Evolutionary conservation across 208 protist species (phyloP), one percentile per base, ranked within the genome.

Genomic region (Wallacemonas sp.): DNA sequence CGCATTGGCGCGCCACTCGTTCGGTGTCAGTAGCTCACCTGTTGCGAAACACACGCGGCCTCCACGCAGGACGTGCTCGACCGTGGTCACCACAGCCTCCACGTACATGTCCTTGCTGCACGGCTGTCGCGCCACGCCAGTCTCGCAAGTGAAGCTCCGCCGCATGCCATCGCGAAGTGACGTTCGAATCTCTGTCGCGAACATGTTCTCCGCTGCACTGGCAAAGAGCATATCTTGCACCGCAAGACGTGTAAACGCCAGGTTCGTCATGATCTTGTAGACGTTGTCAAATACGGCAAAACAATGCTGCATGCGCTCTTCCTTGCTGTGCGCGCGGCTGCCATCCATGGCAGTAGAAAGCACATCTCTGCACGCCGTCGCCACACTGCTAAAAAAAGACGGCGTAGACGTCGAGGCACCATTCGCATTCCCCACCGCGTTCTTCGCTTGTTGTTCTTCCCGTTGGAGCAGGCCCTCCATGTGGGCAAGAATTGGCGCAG

Each of bases 211-310:
- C 42, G 72, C 73, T 11, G 82, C 88, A 44, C 74, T 82, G 59
- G 84, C 59, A 30, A 91, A 26, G 2, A 97, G 45, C 56, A 92
- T 68, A 62, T 97, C 93, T 47, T 93, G 77, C 66, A 92, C 88
- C 15, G 84, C 88, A 59, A 93, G 66, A 21, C 80, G 77, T 5
- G 90, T 92, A 56, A 89, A 88, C 30, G 68, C 71, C 1, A 92
- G 55, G 64, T 84, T 93, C 2, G 63, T 84, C 77, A 93, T 90
- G 36, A 93, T 56, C 27, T 74, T 79, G 71, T 93, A 92, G 36
- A 95, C 81, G 53, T 72, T 73, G 55, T 95, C 90, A 72, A 95
- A 95, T 0, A 92, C 71, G 4, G 38, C 46, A 58, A 95, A 95
- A 68, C 80, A 90, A 51, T 87, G 68, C 62, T 85, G 67, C 90